These are phyloP conservation scores for Populus deltoides DNA, from an alignment of 345 rosid species.

Conservation along the genomic window DNA sequence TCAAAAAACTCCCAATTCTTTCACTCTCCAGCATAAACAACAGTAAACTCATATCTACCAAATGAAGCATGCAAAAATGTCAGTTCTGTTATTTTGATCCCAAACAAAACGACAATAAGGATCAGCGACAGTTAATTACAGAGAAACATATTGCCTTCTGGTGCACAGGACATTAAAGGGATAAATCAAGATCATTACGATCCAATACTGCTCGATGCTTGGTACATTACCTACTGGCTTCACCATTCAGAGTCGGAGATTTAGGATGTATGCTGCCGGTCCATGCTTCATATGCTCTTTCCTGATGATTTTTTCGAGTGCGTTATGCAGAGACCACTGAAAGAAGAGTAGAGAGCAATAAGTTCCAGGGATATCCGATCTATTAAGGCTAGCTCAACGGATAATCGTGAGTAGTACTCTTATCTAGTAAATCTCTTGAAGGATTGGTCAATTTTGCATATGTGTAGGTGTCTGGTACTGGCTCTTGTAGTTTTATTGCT, in stretches of 20 bases:
- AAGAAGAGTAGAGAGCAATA: not conserved
- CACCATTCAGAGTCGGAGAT: not conserved
- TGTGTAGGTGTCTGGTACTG: too few species aligned
- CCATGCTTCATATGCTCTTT: not conserved
- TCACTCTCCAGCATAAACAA: not conserved
- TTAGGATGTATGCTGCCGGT: not conserved
- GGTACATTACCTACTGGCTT: not conserved
- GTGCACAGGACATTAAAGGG: not conserved
- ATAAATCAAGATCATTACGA: not conserved
- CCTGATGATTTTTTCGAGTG: not conserved
- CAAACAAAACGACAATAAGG: not conserved
- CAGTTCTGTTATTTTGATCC: not conserved
- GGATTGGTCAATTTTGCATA: too few species aligned
- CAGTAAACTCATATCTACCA: not conserved
- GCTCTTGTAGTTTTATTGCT: too few species aligned
- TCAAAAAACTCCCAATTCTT: not conserved
- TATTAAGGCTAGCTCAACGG: not conserved
- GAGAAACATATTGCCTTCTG: not conserved
- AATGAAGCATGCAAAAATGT: not conserved
- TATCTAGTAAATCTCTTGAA: too few species aligned
- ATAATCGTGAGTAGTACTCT: not conserved
- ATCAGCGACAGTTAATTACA: not conserved
- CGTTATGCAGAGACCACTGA: not conserved
- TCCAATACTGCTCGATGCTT: not conserved
- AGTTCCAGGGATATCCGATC: not conserved